Evolutionary conservation across 192 early-diverging fungal genomes (phyloP).

Genomic region (Jimgerdemannia lactiflua): DNA sequence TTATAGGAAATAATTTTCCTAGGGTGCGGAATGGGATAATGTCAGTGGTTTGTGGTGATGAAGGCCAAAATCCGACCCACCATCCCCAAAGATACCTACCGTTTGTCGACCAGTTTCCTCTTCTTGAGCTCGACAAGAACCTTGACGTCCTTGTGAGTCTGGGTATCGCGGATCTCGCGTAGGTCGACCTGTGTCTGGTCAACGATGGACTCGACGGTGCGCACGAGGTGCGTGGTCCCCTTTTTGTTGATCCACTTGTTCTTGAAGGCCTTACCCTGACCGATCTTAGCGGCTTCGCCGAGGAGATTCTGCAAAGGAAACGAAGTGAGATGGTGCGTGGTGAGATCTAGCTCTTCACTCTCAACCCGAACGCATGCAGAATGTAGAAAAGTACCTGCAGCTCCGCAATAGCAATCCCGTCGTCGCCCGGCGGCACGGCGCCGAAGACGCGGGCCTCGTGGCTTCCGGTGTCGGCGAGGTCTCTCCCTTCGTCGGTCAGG

Average conservation of each 20-base stretch:
- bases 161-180: slow-evolving; percentile 59
- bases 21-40: slow-evolving; percentile 1
- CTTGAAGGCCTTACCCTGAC: slow-evolving; percentile 93
- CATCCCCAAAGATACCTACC: slow-evolving; percentile 36
- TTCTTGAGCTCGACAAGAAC: slow-evolving; percentile 76
- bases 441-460: slow-evolving; percentile 94
- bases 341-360: too few relatives aligned
- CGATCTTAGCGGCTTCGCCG: slow-evolving; percentile 79
- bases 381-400: slow-evolving; percentile 54
- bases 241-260: slow-evolving; percentile 96
- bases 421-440: slow-evolving; percentile 73
- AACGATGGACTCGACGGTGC: slow-evolving; percentile 73
- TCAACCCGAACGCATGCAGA: not conserved
- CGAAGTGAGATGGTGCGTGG: not conserved
- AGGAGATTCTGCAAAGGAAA: slow-evolving; percentile 37
- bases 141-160: slow-evolving; percentile 58
- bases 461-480: slow-evolving; percentile 82
- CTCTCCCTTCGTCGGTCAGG: slow-evolving; percentile 86
- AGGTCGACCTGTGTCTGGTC: slow-evolving; percentile 84
- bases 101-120: slow-evolving; percentile 67
- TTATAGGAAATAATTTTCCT: slow-evolving; percentile 79
- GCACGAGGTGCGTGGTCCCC: slow-evolving; percentile 65
- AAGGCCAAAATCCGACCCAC: slow-evolving; percentile 5
- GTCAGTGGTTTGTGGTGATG: too few relatives aligned
- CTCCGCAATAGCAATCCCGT: slow-evolving; percentile 85